phyloP scores from a whole-genome alignment of 2,329 filamentous ascomycete species.

The Raffaelea ambrosiae region DNA sequence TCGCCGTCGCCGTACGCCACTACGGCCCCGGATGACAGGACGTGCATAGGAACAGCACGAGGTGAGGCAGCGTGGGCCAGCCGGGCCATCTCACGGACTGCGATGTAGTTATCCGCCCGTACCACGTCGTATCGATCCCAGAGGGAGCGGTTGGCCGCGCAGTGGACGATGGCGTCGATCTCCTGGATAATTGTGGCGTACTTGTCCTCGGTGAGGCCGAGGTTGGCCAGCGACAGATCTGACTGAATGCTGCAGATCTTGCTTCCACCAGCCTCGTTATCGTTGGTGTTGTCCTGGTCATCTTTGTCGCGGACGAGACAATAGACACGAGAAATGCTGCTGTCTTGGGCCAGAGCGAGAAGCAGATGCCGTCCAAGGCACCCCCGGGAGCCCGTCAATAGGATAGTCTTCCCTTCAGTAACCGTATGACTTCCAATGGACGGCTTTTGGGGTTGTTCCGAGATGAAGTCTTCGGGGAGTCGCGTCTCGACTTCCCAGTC shows the following conservation, averaged over 20 bases:
- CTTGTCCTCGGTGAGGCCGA: conserved; percentile 8
- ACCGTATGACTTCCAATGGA: too few relatives aligned
- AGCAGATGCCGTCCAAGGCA: conserved; percentile 33
- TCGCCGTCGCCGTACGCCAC: not conserved
- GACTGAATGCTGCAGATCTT: not conserved
- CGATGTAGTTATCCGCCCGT: conserved; percentile 22
- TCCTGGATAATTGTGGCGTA: conserved; percentile 1
- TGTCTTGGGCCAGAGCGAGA: conserved; percentile 20
- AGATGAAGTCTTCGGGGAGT: not conserved
- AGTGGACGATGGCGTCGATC: conserved; percentile 34
- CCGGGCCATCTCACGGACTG: conserved; percentile 24
- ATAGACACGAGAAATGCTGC: conserved; percentile 10
- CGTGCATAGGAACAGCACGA: conserved; percentile 18
- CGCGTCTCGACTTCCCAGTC: conserved; percentile 20
- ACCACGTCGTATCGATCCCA: conserved; percentile 27
- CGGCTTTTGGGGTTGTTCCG: too few relatives aligned
- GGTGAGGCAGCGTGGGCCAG: conserved; percentile 14
- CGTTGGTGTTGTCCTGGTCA: not conserved
- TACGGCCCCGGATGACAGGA: conserved; percentile 17
- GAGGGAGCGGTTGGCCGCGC: conserved; percentile 32
- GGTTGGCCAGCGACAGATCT: not conserved
- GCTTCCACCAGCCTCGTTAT: too few relatives aligned
- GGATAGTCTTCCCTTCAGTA: conserved; percentile 12
- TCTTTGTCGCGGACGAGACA: not conserved
- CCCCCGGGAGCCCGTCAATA: conserved; percentile 30